Base-by-base conservation (phyloP, 345 rosid species). In the Angophora floribunda region DNA sequence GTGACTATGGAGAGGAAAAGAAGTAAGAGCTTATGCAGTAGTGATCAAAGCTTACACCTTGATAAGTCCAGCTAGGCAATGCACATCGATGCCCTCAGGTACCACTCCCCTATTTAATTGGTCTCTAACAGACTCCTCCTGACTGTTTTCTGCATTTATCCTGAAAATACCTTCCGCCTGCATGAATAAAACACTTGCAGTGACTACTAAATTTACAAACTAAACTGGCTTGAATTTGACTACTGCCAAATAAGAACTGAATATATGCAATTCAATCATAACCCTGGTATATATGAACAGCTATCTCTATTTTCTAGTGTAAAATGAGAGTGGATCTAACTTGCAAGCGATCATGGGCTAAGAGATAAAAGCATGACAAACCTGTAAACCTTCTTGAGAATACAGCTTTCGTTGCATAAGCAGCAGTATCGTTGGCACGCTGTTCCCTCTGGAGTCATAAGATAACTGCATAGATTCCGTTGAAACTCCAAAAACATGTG, bases 121-220 rank as follows among this genome's bases (percentile, higher is more conserved):
- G 53, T 91, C 92, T 88, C 95, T 91, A 53, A 90, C 94, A 57
- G 91, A 89, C 90, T 91, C 93, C 87, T 93, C 95, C 90, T 92
- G 93, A 87, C 92, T 90, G 87, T 93, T 92, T 51, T 89, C 93
- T 55, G 92, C 93, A 88, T 89, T 93, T 36, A 93, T 93, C 89
- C 95, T 90, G 89, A 93, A 93, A 87, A 93, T 90, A 53, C 95
- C 95, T 89, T 93, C 95, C 22, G 93, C 94, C 95, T 93, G 92
- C 89, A 84, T 15, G 26, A 59, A 52, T 75, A 9, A 41, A 75
- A 75, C 84, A 75, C 14, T 13, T 19, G 22, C 9, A 19, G 21
- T 41, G 49, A 21, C 26, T 21, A 75, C 28, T 41, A 41, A 16
- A 75, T 75, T 75, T 75, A 75, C 49, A 21, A 75, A 75, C 13